Percentiles rank a stretch among this genome's conserved stretches.
phyloP scores from a whole-genome alignment of 2,329 filamentous ascomycete species.

The Colletotrichum sp. region DNA sequence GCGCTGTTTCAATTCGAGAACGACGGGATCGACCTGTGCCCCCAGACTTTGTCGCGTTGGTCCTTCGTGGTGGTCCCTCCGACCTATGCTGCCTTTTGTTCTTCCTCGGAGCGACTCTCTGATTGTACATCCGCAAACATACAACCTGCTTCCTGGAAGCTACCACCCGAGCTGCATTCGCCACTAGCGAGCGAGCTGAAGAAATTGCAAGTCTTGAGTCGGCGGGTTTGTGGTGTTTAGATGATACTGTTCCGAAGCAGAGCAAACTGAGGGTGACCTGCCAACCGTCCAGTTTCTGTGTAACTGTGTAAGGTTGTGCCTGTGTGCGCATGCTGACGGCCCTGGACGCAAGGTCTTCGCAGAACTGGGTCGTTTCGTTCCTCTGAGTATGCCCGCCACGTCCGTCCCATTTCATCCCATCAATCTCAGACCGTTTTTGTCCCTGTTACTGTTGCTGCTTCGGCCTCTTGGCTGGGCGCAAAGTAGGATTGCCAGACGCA shows the following conservation, averaged over 20 bases:
- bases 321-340: constrained; percentile 4
- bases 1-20: constrained; percentile 12
- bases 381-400: background rate
- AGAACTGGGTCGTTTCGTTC: background rate
- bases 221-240: background rate
- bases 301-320: constrained; percentile 13
- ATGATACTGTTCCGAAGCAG: constrained; percentile 10
- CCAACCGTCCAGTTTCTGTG: constrained; percentile 6
- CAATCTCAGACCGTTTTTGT: background rate
- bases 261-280: background rate
- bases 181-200: background rate
- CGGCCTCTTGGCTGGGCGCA: constrained; percentile 6
- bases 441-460: constrained; percentile 6
- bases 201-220: background rate
- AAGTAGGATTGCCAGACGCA: constrained; percentile 7
- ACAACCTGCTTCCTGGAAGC: background rate
- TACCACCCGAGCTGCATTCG: background rate
- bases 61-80: background rate
- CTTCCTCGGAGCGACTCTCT: background rate
- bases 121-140: constrained; percentile 4
- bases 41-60: constrained; percentile 3
- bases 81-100: background rate
- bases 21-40: background rate
- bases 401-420: constrained; percentile 13
- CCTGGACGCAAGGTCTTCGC: background rate